phyloP scores from a whole-genome alignment of 1,139 yeast species.

The Zygotorulaspora mrakii region DNA sequence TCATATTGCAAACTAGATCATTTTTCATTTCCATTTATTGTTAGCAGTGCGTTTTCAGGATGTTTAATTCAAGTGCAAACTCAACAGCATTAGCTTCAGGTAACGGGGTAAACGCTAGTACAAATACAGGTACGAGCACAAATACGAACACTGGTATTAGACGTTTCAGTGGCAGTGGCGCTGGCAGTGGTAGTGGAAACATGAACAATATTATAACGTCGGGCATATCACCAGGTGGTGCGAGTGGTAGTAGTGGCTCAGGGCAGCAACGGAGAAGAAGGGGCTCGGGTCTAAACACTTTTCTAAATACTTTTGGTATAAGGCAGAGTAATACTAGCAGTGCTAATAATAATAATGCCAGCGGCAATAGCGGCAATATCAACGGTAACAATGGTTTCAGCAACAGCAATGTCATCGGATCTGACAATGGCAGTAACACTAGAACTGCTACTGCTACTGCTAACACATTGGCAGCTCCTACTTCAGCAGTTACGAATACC shows the following conservation, averaged over 20 bases:
- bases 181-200: constrained; percentile 5
- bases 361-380: constrained; percentile 9
- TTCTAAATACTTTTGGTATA: constrained; percentile 31
- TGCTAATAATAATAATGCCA: constrained; percentile 1
- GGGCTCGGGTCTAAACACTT: constrained; percentile 28
- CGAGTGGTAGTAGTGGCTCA: constrained; percentile 5
- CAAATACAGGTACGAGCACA: not conserved
- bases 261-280: constrained; percentile 21
- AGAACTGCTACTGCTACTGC: constrained; percentile 1
- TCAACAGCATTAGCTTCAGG: constrained; percentile 7
- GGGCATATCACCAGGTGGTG: constrained; percentile 5
- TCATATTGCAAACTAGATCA: not conserved
- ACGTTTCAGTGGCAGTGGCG: constrained; percentile 1
- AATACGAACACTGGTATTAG: constrained; percentile 5
- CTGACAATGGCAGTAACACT: not conserved
- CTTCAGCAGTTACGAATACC: constrained; percentile 4
- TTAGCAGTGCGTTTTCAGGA: no score
- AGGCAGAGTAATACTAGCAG: constrained; percentile 21
- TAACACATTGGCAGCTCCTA: constrained; percentile 1
- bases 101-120: not conserved
- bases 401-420: no score
- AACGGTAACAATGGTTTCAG: constrained; percentile 1
- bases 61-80: constrained; percentile 14
- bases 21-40: no score
- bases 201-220: constrained; percentile 7